Evolutionary conservation across 2,329 filamentous ascomycete genomes (phyloP).

Genomic region (Penicillium sp.): DNA sequence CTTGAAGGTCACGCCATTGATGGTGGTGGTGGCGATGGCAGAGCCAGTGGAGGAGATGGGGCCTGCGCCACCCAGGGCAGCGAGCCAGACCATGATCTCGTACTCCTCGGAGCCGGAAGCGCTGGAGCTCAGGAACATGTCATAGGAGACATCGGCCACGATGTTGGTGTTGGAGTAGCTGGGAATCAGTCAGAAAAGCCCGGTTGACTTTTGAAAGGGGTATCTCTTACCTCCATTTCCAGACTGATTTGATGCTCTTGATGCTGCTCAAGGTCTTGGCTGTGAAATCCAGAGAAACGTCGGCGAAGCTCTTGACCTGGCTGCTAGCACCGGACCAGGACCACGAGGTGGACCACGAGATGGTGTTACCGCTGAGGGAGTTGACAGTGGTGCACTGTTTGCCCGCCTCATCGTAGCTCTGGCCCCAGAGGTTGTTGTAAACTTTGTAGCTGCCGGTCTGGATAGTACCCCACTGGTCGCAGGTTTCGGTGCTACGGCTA

Average conservation of each 20-base stretch:
- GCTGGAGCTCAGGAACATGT: constrained; percentile 56
- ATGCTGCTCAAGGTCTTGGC: constrained; percentile 36
- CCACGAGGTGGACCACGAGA: constrained; percentile 48
- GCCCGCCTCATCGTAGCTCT: constrained; percentile 34
- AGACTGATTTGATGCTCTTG: constrained; percentile 45
- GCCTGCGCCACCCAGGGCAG: constrained; percentile 56
- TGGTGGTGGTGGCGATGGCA: constrained; percentile 53
- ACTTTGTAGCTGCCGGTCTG: constrained; percentile 46
- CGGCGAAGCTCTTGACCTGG: constrained; percentile 50
- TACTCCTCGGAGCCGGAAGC: constrained; percentile 51
- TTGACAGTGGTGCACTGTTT: constrained; percentile 46
- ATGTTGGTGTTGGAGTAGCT: constrained; percentile 51
- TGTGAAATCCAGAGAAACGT: constrained; percentile 41
- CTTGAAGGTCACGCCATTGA: constrained; percentile 56
- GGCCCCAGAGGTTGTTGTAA: constrained; percentile 56
- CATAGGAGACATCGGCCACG: constrained; percentile 60
- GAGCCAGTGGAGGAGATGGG: constrained; percentile 53
- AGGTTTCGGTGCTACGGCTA: constrained; percentile 33
- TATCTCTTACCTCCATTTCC: constrained; percentile 43
- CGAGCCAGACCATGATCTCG: constrained; percentile 67
- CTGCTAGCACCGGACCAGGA: constrained; percentile 42
- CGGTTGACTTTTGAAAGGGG: background rate
- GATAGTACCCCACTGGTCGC: constrained; percentile 41
- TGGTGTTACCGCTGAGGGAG: constrained; percentile 32
- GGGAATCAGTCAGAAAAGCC: background rate